Conservation (phyloP, 495 filamentous ascomycete species). For the Podospora fimiseda region DNA sequence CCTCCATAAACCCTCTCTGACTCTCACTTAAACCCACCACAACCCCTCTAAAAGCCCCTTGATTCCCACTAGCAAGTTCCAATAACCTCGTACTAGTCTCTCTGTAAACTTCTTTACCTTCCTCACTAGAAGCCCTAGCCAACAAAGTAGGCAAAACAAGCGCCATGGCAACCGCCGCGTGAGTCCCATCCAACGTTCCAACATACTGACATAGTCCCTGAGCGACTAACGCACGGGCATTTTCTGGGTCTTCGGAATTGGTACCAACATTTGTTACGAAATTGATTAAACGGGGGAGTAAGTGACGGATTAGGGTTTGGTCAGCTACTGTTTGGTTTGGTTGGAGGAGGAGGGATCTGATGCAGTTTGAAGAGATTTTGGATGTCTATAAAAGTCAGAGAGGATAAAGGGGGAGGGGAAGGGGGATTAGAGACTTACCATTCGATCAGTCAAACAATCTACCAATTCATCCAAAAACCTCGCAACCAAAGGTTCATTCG, state of each 20-base stretch:
- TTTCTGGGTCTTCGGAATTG: constrained; percentile 65
- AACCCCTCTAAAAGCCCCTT: constrained; percentile 64
- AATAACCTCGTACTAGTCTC: constrained; percentile 73
- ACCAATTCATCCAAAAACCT: constrained; percentile 68
- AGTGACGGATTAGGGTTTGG: constrained; percentile 62
- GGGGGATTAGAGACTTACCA: constrained; percentile 39
- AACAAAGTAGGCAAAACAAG: constrained; percentile 77
- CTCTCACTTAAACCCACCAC: constrained; percentile 64
- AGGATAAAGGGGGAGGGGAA: background rate
- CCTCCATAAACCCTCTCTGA: constrained; percentile 74
- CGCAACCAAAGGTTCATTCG: constrained; percentile 62
- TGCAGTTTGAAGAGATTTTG: constrained; percentile 82
- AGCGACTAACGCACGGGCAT: constrained; percentile 58
- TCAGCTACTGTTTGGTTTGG: constrained; percentile 56
- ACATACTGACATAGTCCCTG: constrained; percentile 70
- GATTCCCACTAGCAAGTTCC: constrained; percentile 72
- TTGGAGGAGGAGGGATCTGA: constrained; percentile 69
- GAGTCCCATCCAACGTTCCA: constrained; percentile 44
- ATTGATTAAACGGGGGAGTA: constrained; percentile 68
- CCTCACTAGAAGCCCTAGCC: constrained; percentile 53
- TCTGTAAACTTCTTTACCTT: constrained; percentile 44
- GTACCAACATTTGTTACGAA: constrained; percentile 69
- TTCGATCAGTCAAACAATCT: constrained; percentile 74
- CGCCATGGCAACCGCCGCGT: constrained; percentile 54
- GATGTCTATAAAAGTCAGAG: constrained; percentile 50